Evolutionary conservation across 2,329 filamentous ascomycete genomes (phyloP), one percentile per base, ranked within the genome.

Genomic region (Claviceps sp.): DNA sequence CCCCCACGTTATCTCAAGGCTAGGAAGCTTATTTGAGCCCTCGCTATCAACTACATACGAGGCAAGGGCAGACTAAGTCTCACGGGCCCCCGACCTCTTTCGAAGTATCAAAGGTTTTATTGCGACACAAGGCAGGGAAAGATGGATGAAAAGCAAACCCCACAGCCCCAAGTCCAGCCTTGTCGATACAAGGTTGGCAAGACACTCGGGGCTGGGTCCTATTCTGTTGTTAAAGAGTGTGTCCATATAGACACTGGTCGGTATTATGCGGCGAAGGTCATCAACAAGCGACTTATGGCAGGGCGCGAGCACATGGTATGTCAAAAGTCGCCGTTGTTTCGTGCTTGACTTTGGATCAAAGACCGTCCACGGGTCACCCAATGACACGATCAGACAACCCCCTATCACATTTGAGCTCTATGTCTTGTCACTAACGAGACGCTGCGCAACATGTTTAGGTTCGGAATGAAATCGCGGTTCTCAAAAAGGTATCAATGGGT

Each of bases 111-210:
- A 18, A 41, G 13, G n/a, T 26, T 24, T 22, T 13, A 16, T 41
- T 9, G 37, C 24, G 24, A 48, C 40, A 42, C 30, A 9, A 42
- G 13, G 16, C 22, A 26, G n/a, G 26, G 47, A 41, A 43, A 22
- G 20, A 63, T 63, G 61, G 61, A 60, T 40, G 61, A 53, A 49
- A 60, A 60, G 55, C 61, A 60, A 49, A 64, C 62, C 49, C 58
- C 55, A 53, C 62, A 58, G 48, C 78, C 84, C 2, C 84, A 89
- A 67, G 81, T 97, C 57, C 90, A 97, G 71, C 90, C 93, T 62
- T 98, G 91, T 68, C 82, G 90, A 60, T 98, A 98, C 77, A 98
- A 97, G 74, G 95, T 95, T 6, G 93, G 93, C 57, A 98, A 98
- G 77, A 97, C 93, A 24, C 75, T 98, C 52, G 93, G 93, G 57